These are phyloP conservation scores for Dothiorella sarmentorum DNA, from an alignment of 2,329 filamentous ascomycete species.

Conservation along the genomic window DNA sequence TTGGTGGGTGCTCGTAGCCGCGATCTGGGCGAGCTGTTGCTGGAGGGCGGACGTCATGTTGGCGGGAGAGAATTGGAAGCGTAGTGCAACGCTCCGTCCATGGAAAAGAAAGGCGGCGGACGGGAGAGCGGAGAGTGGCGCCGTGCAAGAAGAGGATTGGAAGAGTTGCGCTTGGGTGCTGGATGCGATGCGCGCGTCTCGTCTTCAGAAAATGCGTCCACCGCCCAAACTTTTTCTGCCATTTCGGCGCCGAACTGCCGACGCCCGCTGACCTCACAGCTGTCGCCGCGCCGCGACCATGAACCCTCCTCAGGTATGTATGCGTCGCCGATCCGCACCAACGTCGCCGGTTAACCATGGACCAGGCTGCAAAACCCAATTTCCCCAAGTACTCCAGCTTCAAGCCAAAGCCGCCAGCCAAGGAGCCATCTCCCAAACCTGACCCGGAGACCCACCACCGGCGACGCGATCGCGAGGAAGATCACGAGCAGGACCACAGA, in stretches of 20 bases:
- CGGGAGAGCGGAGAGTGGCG: background rate
- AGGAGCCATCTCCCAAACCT: background rate
- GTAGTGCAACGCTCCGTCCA: conserved; percentile 23
- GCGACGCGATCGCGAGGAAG: background rate
- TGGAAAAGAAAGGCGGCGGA: conserved; percentile 24
- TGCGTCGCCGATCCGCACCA: background rate
- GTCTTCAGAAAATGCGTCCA: conserved; percentile 7
- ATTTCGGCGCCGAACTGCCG: conserved; percentile 1
- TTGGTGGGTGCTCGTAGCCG: conserved; percentile 82
- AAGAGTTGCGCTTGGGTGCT: background rate
- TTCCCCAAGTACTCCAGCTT: conserved; percentile 76
- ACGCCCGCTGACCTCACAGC: conserved; percentile 8
- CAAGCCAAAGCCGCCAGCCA: conserved; percentile 46
- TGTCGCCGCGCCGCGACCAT: background rate
- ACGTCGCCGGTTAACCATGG: conserved; percentile 8
- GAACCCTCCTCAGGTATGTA: conserved; percentile 11
- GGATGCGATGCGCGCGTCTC: conserved; percentile 4
- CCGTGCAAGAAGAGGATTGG: background rate
- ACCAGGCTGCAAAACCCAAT: conserved; percentile 23
- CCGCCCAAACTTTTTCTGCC: conserved; percentile 17
- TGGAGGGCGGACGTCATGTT: conserved; percentile 82
- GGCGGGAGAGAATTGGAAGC: conserved; percentile 13
- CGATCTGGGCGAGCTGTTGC: conserved; percentile 90
- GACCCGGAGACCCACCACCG: background rate
- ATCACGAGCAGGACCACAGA: background rate